phyloP scores from a whole-genome alignment of 208 protist genomes.

The Crithidia bombi region DNA sequence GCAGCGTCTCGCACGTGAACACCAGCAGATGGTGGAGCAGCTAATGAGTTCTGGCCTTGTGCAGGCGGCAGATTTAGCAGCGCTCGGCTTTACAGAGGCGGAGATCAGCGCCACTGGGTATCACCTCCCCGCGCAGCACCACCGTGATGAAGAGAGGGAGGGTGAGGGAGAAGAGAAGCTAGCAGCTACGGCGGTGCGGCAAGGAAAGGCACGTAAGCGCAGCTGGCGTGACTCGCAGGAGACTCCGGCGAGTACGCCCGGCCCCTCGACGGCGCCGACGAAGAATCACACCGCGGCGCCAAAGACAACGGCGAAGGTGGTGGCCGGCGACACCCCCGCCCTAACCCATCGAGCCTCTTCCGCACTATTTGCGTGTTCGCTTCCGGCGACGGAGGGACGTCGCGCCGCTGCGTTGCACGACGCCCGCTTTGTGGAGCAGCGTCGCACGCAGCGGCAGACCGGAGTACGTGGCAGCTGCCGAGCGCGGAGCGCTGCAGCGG shows the following conservation, averaged over 20 bases:
- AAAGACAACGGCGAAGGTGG: not conserved
- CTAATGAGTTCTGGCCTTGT: constrained; percentile 37
- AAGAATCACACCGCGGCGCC: not conserved
- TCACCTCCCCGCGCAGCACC: not conserved
- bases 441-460: not conserved
- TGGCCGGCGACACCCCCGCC: not conserved
- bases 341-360: not conserved
- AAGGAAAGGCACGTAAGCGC: constrained; percentile 1
- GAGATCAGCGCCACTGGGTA: constrained; percentile 30
- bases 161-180: not conserved
- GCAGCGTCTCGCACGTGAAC: constrained; percentile 14
- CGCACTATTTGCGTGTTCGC: not conserved
- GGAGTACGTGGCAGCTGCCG: not conserved
- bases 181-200: not conserved
- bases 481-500: too few relatives aligned
- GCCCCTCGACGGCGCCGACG: not conserved
- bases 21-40: constrained; percentile 38
- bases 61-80: constrained; percentile 32
- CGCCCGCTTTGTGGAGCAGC: not conserved
- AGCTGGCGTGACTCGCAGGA: not conserved
- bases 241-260: not conserved
- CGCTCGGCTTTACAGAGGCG: constrained; percentile 37
- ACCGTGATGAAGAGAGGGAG: not conserved
- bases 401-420: not conserved
- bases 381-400: constrained; percentile 6